Evolutionary conservation across 345 rosid genomes (phyloP).

Genomic region (Litchi chinensis): DNA sequence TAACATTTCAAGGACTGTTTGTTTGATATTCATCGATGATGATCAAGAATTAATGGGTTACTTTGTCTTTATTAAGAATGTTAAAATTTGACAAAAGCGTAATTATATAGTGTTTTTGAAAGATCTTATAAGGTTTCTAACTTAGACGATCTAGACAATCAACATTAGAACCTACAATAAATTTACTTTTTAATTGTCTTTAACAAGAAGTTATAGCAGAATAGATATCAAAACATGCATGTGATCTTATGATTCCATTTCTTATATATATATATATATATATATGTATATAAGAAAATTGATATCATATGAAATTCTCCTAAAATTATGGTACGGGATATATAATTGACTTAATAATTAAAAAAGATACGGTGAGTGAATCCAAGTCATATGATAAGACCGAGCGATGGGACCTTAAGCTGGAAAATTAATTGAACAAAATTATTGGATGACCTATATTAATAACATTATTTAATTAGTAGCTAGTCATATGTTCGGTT

Average conservation of each 20-base stretch:
- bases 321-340: not conserved
- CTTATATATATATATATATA: no score
- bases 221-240: not conserved
- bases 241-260: not conserved
- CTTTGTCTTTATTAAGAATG: no score
- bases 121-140: no score
- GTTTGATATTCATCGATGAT: no score
- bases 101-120: no score
- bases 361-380: not conserved
- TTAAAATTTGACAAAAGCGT: no score
- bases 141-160: no score
- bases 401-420: conserved; percentile 1
- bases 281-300: not conserved
- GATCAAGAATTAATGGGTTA: no score
- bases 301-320: not conserved
- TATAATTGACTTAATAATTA: conserved; percentile 4
- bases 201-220: no score
- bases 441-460: not conserved
- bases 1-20: no score
- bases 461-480: not conserved
- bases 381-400: conserved; percentile 6
- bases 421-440: not conserved
- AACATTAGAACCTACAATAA: no score
- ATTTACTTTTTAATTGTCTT: no score
- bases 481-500: not conserved